Conservation (phyloP, 2,329 filamentous ascomycete genomes). For the Pseudonectria foliicola region DNA sequence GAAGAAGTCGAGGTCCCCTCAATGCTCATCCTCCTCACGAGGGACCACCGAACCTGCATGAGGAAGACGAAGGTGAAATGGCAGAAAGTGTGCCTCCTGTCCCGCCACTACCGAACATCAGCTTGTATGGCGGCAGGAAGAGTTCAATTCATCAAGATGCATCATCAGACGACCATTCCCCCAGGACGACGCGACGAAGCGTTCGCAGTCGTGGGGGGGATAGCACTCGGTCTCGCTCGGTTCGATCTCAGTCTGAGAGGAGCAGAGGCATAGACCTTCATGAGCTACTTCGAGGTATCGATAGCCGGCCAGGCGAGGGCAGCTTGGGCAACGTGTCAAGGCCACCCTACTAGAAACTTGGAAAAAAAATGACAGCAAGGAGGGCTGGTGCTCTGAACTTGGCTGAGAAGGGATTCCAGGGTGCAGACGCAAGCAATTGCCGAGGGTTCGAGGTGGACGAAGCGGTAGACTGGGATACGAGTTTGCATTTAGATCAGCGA, state of each 20-base stretch:
- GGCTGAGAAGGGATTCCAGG: too few relatives aligned
- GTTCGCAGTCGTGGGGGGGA: constrained; percentile 37
- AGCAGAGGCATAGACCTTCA: constrained; percentile 38
- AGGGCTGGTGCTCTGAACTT: neutral
- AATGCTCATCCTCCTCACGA: constrained; percentile 36
- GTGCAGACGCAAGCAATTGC: too few relatives aligned
- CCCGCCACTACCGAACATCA: constrained; percentile 43
- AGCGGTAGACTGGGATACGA: too few relatives aligned
- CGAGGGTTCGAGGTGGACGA: too few relatives aligned
- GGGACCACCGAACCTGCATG: constrained; percentile 20
- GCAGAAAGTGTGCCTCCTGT: constrained; percentile 45
- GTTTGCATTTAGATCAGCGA: too few relatives aligned
- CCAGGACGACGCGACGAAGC: constrained; percentile 28
- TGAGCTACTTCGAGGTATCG: constrained; percentile 43
- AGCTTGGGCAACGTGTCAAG: constrained; percentile 38
- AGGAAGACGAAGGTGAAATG: constrained; percentile 21
- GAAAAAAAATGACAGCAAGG: neutral
- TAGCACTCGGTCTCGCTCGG: constrained; percentile 27
- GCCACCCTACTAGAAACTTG: constrained; percentile 42
- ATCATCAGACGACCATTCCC: constrained; percentile 30
- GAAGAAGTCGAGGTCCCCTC: constrained; percentile 34
- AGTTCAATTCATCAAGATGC: constrained; percentile 21
- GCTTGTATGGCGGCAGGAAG: constrained; percentile 23
- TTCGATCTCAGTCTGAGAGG: constrained; percentile 26
- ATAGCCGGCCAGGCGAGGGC: constrained; percentile 39